Evolutionary conservation across 495 filamentous ascomycete species (phyloP).

Genomic region (Cudoniella acicularis): DNA sequence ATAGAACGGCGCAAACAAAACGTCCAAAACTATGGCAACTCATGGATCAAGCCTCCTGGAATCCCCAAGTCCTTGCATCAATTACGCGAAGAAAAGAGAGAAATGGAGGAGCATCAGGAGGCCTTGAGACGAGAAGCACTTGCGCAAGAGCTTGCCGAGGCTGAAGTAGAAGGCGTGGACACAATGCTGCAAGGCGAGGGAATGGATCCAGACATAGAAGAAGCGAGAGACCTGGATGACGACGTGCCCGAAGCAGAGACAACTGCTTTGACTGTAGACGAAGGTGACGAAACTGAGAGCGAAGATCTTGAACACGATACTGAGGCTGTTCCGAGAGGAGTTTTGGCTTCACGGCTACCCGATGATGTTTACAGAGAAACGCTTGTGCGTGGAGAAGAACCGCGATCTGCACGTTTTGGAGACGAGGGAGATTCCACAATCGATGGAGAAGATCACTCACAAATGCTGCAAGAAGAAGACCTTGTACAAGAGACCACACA

Average conservation of each 20-base stretch:
- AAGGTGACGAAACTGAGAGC: conserved; percentile 38
- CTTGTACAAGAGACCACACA: conserved; percentile 27
- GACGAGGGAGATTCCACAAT: conserved; percentile 23
- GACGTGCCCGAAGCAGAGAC: conserved; percentile 62
- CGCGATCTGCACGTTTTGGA: conserved; percentile 33
- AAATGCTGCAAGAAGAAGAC: conserved; percentile 53
- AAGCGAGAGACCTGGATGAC: conserved; percentile 54
- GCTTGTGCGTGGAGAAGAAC: conserved; percentile 41
- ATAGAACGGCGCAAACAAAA: conserved; percentile 65
- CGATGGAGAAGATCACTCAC: conserved; percentile 35
- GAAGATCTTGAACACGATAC: conserved; percentile 37
- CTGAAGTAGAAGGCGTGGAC: conserved; percentile 36
- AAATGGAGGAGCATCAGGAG: conserved; percentile 74
- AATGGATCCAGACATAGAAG: conserved; percentile 41
- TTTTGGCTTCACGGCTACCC: conserved; percentile 36
- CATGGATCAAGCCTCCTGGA: conserved; percentile 77
- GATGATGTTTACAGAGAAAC: conserved; percentile 44
- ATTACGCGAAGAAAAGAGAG: conserved; percentile 71
- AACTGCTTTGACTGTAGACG: conserved; percentile 42
- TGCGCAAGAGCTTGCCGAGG: conserved; percentile 59
- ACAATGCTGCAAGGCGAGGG: conserved; percentile 63
- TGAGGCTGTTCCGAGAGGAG: conserved; percentile 26
- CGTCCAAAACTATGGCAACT: conserved; percentile 68
- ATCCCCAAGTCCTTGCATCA: conserved; percentile 72
- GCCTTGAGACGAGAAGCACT: conserved; percentile 65